A percentile compares a stretch with the other conserved stretches of the same genome.
Conservation (phyloP, 805 yeast genomes). For the Metschnikowia peoriensis region DNA sequence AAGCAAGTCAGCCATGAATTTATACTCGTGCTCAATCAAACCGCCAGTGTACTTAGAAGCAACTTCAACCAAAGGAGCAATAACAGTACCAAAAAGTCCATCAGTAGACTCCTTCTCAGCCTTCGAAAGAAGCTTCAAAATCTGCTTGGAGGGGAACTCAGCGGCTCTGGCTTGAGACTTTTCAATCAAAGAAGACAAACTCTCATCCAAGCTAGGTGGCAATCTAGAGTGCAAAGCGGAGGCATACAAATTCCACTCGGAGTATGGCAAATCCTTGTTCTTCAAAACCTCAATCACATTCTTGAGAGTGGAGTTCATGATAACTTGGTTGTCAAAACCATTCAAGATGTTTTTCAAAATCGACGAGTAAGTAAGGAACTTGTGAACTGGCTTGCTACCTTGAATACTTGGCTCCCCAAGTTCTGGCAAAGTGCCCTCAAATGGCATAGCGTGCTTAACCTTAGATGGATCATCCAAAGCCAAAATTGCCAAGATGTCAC, state of each 20-base stretch:
- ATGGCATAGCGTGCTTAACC: constrained; percentile 95
- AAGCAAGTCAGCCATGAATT: constrained; percentile 66
- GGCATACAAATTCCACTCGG: constrained; percentile 83
- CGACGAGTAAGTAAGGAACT: constrained; percentile 55
- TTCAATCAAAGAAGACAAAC: constrained; percentile 62
- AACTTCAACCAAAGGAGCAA: constrained; percentile 72
- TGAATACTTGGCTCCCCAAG: constrained; percentile 77
- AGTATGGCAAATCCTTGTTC: constrained; percentile 82
- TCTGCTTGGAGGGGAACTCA: constrained; percentile 91
- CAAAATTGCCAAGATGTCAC: constrained; percentile 93
- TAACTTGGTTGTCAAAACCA: constrained; percentile 95
- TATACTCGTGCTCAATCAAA: constrained; percentile 77
- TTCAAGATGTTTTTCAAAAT: constrained; percentile 75
- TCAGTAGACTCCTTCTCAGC: constrained; percentile 48
- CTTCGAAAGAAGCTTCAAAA: constrained; percentile 69
- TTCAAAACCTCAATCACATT: constrained; percentile 70
- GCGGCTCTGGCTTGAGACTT: constrained; percentile 64
- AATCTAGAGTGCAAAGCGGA: constrained; percentile 92
- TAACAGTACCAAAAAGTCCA: constrained; percentile 47
- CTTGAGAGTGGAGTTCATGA: constrained; percentile 80
- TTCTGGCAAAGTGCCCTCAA: constrained; percentile 89
- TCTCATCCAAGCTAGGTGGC: constrained; percentile 71
- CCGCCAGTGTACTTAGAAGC: constrained; percentile 73
- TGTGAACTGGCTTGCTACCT: constrained; percentile 84
- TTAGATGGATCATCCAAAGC: constrained; percentile 95